A percentile compares a stretch with the other conserved stretches of the same genome.
These are phyloP conservation scores for Botrytis porri DNA, from an alignment of 2,329 filamentous ascomycete species.

Conservation along the genomic window DNA sequence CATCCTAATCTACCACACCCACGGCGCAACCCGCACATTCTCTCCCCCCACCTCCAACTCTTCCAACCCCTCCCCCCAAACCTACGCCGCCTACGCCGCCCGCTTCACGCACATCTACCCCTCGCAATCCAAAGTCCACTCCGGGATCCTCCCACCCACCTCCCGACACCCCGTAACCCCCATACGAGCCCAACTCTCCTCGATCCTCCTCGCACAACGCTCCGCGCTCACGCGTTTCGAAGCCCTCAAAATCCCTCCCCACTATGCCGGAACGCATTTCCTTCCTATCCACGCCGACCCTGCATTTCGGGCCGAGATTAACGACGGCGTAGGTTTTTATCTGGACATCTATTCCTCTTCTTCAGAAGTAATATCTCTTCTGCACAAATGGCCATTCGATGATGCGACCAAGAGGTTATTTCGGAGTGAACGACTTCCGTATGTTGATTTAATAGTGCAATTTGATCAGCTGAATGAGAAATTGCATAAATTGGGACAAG, in stretches of 20 bases:
- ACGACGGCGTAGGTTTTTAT: neutral
- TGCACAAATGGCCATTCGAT: neutral
- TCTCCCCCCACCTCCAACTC: neutral
- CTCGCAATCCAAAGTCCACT: neutral
- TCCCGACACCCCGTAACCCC: neutral
- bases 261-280: fast-evolving
- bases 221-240: neutral
- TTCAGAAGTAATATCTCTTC: neutral
- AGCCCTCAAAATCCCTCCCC: neutral
- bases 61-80: neutral
- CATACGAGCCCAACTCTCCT: neutral
- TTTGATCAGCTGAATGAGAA: neutral
- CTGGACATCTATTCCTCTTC: neutral
- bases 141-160: neutral
- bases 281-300: fast-evolving
- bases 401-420: neutral
- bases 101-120: neutral
- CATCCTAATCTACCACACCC: neutral
- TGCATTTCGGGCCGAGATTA: neutral
- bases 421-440: neutral
- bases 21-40: neutral
- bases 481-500: neutral
- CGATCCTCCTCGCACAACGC: neutral
- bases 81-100: neutral
- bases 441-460: neutral